Evolutionary conservation across 2,329 filamentous ascomycete genomes (phyloP).

Genomic region (Niveomyces coronatus): DNA sequence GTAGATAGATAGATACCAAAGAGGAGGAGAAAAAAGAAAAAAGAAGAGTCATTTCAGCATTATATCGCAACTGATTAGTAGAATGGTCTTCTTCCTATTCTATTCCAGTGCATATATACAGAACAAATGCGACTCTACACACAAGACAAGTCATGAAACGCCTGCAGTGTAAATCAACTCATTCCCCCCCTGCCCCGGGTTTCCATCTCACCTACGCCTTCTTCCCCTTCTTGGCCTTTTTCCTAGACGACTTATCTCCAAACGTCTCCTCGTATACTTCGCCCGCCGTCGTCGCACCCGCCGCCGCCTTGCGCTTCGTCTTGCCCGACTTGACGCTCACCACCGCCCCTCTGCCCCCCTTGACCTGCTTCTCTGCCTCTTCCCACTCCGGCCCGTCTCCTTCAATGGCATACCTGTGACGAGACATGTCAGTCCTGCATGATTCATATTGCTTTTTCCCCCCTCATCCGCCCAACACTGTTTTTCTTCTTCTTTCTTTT

Average conservation of each 20-base stretch:
- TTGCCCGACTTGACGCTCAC: slow-evolving; percentile 78
- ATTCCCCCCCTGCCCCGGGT: neutral
- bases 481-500: neutral
- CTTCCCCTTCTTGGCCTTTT: slow-evolving; percentile 40
- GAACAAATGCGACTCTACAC: no score
- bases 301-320: slow-evolving; percentile 64
- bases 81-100: no score
- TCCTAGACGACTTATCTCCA: slow-evolving; percentile 43
- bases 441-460: neutral
- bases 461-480: neutral
- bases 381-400: slow-evolving; percentile 52
- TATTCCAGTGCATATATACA: no score
- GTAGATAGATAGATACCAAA: neutral
- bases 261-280: slow-evolving; percentile 54
- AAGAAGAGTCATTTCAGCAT: neutral
- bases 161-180: neutral
- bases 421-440: neutral
- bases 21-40: neutral
- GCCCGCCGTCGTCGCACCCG: slow-evolving; percentile 41
- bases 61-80: no score
- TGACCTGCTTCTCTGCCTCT: slow-evolving; percentile 67
- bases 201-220: slow-evolving; percentile 14
- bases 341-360: slow-evolving; percentile 46
- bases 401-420: slow-evolving; percentile 52
- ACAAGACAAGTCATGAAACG: no score